These are phyloP conservation scores for Xylariaceae sp. DNA, from an alignment of 2,329 filamentous ascomycete species.

Conservation along the genomic window DNA sequence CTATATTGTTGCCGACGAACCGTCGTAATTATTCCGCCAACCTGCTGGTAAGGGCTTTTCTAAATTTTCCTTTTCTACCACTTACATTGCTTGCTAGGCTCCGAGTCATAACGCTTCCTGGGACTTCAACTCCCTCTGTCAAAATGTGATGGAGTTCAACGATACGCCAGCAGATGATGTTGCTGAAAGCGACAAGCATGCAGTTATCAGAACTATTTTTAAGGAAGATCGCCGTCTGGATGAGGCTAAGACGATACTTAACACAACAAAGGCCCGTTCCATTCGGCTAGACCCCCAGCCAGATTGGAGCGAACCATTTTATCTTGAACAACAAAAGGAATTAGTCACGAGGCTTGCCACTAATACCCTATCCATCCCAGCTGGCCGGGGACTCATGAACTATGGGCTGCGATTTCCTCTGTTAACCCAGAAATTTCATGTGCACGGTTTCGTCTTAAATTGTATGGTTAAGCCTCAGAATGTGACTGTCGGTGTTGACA, in stretches of 20 bases:
- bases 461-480: slow-evolving; percentile 90
- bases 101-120: slow-evolving; percentile 63
- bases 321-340: slow-evolving; percentile 88
- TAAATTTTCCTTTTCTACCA: background rate
- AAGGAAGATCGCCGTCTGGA: slow-evolving; percentile 84
- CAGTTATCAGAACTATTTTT: slow-evolving; percentile 82
- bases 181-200: slow-evolving; percentile 77
- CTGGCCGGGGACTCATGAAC: slow-evolving; percentile 81
- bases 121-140: slow-evolving; percentile 76
- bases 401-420: slow-evolving; percentile 84
- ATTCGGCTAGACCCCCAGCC: slow-evolving; percentile 73
- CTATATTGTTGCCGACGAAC: slow-evolving; percentile 53
- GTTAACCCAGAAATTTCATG: slow-evolving; percentile 85
- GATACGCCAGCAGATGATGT: slow-evolving; percentile 67
- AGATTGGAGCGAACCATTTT: slow-evolving; percentile 77
- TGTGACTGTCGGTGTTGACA: slow-evolving; percentile 89
- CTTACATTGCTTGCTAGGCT: slow-evolving; percentile 38
- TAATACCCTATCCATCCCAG: slow-evolving; percentile 81
- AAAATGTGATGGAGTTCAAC: slow-evolving; percentile 57
- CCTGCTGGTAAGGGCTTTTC: slow-evolving; percentile 40
- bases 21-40: slow-evolving; percentile 35
- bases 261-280: slow-evolving; percentile 73
- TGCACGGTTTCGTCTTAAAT: slow-evolving; percentile 85
- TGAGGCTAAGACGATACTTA: slow-evolving; percentile 80
- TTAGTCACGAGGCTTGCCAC: slow-evolving; percentile 81